Percentiles rank a stretch among this genome's conserved stretches.
These are phyloP conservation scores for Fraxinus floribunda DNA, from an alignment of 305 asterid genomes.

Conservation along the genomic window DNA sequence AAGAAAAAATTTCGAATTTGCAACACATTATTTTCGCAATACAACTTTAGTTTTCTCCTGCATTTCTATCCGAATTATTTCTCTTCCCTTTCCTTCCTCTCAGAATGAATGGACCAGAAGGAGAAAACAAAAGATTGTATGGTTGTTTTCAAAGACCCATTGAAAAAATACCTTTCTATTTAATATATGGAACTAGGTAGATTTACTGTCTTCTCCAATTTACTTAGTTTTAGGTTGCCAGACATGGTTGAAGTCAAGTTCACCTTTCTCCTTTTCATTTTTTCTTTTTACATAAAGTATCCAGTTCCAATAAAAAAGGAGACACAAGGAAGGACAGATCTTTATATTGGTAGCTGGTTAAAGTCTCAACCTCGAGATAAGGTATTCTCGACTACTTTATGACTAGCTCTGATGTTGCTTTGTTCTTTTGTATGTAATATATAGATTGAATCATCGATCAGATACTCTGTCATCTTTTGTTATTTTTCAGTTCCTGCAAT, in stretches of 20 bases:
- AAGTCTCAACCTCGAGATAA: slow-evolving; percentile 86
- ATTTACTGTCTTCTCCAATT: slow-evolving; percentile 7
- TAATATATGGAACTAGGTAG: background rate
- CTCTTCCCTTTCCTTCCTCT: background rate
- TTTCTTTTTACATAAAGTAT: slow-evolving; percentile 45
- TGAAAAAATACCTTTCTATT: background rate
- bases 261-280: slow-evolving; percentile 9
- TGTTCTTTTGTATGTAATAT: background rate
- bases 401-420: background rate
- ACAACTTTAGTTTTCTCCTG: background rate
- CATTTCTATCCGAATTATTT: background rate
- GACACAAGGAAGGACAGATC: slow-evolving; percentile 85
- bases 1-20: background rate
- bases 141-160: background rate
- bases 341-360: slow-evolving; percentile 77
- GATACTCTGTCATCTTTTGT: slow-evolving; percentile 2
- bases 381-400: slow-evolving; percentile 39
- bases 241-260: slow-evolving; percentile 15
- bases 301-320: slow-evolving; percentile 72
- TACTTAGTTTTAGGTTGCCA: background rate
- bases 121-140: background rate
- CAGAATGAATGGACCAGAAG: background rate
- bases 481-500: background rate
- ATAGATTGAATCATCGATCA: slow-evolving; percentile 3
- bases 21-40: background rate